A percentile compares a stretch with the other conserved stretches of the same genome.
These are phyloP conservation scores for Yamadazyma blattariae DNA, from an alignment of 1,139 yeast species.

Conservation along the genomic window DNA sequence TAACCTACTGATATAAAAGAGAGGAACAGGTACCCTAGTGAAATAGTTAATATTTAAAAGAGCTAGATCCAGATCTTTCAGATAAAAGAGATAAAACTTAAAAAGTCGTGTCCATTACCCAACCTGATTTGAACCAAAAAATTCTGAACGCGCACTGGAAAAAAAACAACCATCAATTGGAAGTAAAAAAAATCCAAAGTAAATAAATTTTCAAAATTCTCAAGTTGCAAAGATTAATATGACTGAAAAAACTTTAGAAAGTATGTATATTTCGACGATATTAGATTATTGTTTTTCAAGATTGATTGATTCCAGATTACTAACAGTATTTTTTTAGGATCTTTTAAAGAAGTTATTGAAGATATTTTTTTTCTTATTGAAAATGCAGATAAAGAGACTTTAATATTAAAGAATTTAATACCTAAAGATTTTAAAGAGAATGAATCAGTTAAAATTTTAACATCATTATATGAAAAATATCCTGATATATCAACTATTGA, in stretches of 20 bases:
- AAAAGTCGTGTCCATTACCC: too few relatives aligned
- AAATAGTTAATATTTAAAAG: too few relatives aligned
- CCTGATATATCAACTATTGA: slow-evolving; percentile 22
- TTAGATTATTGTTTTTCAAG: neutral
- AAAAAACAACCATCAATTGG: neutral
- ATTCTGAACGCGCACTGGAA: neutral
- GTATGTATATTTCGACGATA: slow-evolving; percentile 3
- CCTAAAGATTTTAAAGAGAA: slow-evolving; percentile 49
- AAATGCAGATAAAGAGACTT: slow-evolving; percentile 29
- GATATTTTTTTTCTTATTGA: slow-evolving; percentile 12
- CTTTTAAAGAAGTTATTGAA: slow-evolving; percentile 8
- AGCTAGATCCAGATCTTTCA: too few relatives aligned
- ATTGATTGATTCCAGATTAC: neutral
- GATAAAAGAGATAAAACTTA: too few relatives aligned
- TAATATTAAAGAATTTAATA: slow-evolving; percentile 35
- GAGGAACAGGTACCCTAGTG: too few relatives aligned
- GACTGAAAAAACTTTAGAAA: slow-evolving; percentile 2
- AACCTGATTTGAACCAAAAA: too few relatives aligned
- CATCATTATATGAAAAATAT: slow-evolving; percentile 25
- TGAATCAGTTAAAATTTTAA: slow-evolving; percentile 39
- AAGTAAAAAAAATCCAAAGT: neutral
- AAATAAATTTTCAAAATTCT: slow-evolving; percentile 2
- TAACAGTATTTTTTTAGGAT: neutral
- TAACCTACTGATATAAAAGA: too few relatives aligned
- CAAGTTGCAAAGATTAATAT: slow-evolving; percentile 1